Evolutionary conservation across 2,329 filamentous ascomycete genomes (phyloP).

Genomic region (Coleophoma crateriformis): DNA sequence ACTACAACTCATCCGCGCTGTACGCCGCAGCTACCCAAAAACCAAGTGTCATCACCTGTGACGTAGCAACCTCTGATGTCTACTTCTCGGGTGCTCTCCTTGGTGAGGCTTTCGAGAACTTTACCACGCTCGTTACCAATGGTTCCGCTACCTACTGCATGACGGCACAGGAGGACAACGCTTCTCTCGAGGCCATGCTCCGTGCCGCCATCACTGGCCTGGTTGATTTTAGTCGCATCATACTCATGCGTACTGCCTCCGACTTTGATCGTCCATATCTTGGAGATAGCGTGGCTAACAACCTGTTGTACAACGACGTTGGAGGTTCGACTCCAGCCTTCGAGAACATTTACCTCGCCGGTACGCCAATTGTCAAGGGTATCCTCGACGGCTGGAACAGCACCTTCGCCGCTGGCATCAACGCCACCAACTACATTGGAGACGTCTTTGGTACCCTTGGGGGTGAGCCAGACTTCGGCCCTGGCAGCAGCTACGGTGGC

Average conservation of each 20-base stretch:
- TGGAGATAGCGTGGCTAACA: slow-evolving; percentile 47
- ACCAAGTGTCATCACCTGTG: slow-evolving; percentile 58
- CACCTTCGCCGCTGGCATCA: slow-evolving; percentile 49
- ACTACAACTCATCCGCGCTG: slow-evolving; percentile 38
- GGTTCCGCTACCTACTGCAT: slow-evolving; percentile 64
- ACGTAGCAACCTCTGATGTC: slow-evolving; percentile 65
- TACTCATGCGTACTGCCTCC: slow-evolving; percentile 63
- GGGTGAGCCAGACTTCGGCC: slow-evolving; percentile 58
- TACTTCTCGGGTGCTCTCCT: slow-evolving; percentile 62
- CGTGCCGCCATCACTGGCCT: slow-evolving; percentile 49
- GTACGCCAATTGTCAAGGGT: slow-evolving; percentile 53
- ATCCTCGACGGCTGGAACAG: slow-evolving; percentile 56
- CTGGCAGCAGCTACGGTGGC: slow-evolving; percentile 38
- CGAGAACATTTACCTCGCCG: slow-evolving; percentile 61
- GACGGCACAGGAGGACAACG: slow-evolving; percentile 69
- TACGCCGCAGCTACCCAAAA: slow-evolving; percentile 36
- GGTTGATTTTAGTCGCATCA: slow-evolving; percentile 61
- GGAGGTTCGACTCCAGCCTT: slow-evolving; percentile 60
- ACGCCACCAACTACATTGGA: slow-evolving; percentile 58
- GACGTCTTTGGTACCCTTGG: slow-evolving; percentile 67
- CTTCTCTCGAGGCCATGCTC: slow-evolving; percentile 59
- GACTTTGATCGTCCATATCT: slow-evolving; percentile 68
- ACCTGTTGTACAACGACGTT: slow-evolving; percentile 54
- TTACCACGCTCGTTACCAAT: slow-evolving; percentile 59
- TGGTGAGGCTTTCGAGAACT: slow-evolving; percentile 59